Percentiles rank a stretch among this genome's conserved stretches.
Evolutionary conservation across 495 filamentous ascomycete species (phyloP).

Genomic region (Talaromyces liani): DNA sequence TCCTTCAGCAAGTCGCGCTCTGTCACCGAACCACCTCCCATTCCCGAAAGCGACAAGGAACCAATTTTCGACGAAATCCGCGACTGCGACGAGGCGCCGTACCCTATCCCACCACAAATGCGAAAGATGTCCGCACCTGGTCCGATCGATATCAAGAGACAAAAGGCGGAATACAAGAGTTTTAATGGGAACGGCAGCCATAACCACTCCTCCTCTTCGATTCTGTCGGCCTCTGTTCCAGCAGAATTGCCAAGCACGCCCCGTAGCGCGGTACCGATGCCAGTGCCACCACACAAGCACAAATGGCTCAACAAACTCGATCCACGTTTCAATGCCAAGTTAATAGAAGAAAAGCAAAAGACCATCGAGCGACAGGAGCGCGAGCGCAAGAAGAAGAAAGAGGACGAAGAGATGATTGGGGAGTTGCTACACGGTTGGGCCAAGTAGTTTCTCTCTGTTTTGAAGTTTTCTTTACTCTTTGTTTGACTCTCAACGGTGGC

Average conservation of each 20-base stretch:
- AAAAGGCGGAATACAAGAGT: not conserved
- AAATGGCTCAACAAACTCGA: slow-evolving; percentile 10
- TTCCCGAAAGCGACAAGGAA: slow-evolving; percentile 9
- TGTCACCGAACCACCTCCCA: not conserved
- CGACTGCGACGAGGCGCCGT: slow-evolving; percentile 9
- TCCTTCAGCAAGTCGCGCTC: slow-evolving; percentile 3
- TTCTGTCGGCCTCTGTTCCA: not conserved
- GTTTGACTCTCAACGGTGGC: not conserved
- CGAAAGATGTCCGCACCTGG: slow-evolving; percentile 1
- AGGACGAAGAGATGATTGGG: slow-evolving; percentile 2
- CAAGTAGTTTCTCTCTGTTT: not conserved
- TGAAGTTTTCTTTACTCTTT: not conserved
- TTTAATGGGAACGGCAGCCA: not conserved
- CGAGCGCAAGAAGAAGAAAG: slow-evolving; percentile 5
- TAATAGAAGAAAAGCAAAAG: slow-evolving; percentile 4
- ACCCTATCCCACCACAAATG: not conserved
- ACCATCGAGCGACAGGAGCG: slow-evolving; percentile 1
- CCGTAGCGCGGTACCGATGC: not conserved
- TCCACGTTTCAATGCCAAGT: slow-evolving; percentile 8
- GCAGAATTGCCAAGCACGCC: not conserved
- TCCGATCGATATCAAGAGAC: not conserved
- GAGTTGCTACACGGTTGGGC: slow-evolving; percentile 7
- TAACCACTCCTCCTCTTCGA: not conserved
- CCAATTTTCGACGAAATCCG: slow-evolving; percentile 9
- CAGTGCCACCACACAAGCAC: slow-evolving; percentile 4